Evolutionary conservation across 495 filamentous ascomycete species (phyloP).

Genomic region (Daldinia childiae): DNA sequence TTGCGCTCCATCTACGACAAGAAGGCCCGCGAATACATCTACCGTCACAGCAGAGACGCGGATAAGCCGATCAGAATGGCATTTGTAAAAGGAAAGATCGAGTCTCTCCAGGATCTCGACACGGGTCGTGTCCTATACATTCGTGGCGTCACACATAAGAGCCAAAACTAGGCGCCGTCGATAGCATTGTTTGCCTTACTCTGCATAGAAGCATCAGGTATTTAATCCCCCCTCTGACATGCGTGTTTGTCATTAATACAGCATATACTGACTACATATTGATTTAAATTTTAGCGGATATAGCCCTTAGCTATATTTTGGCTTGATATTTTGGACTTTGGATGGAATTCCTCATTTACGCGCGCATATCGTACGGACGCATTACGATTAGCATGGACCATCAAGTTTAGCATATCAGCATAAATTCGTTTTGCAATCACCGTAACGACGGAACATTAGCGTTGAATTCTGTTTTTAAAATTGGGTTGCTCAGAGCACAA

Average conservation of each 20-base stretch:
- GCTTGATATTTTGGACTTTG: neutral
- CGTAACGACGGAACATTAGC: neutral
- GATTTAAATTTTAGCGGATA: neutral
- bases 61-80: conserved; percentile 10
- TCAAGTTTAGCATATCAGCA: neutral
- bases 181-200: neutral
- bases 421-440: neutral
- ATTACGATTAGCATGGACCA: neutral
- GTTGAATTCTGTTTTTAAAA: neutral
- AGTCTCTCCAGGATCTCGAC: neutral
- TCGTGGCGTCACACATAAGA: neutral
- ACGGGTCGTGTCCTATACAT: neutral
- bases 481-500: neutral
- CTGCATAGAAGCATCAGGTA: neutral
- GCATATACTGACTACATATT: neutral
- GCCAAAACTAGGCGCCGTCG: neutral
- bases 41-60: conserved; percentile 11
- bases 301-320: neutral
- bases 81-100: neutral
- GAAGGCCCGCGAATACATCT: neutral
- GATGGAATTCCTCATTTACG: neutral
- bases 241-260: neutral
- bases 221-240: neutral
- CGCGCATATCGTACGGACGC: neutral
- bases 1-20: conserved; percentile 15